Evolutionary conservation across 495 filamentous ascomycete species (phyloP).

Genomic region (Aspergillus affinis): DNA sequence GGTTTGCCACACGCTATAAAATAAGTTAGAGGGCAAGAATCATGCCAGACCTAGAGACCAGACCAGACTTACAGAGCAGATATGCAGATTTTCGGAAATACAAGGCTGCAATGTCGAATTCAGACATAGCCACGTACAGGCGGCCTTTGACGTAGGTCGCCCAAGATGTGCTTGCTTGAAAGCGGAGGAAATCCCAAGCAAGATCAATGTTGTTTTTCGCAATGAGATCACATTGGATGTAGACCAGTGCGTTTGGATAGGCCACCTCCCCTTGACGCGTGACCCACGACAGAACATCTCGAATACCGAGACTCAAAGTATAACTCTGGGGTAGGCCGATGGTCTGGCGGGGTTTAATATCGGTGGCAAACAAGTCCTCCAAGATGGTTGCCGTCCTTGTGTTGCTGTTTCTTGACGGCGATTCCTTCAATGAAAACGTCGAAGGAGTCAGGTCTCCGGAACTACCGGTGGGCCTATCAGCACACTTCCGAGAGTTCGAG

Average conservation of each 20-base stretch:
- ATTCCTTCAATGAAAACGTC: slow-evolving; percentile 30
- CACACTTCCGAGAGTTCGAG: slow-evolving; percentile 46
- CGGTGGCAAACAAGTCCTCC: slow-evolving; percentile 49
- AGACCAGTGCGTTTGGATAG: slow-evolving; percentile 47
- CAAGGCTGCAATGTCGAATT: slow-evolving; percentile 68
- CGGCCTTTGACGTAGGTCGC: slow-evolving; percentile 85
- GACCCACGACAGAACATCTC: slow-evolving; percentile 51
- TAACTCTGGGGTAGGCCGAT: slow-evolving; percentile 45
- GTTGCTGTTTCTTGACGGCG: slow-evolving; percentile 24
- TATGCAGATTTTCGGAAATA: slow-evolving; percentile 82
- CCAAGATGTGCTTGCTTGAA: slow-evolving; percentile 65
- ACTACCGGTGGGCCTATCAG: slow-evolving; percentile 19
- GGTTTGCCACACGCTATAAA: slow-evolving; percentile 43
- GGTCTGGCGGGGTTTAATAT: slow-evolving; percentile 46
- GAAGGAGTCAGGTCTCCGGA: slow-evolving; percentile 24
- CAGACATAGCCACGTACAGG: slow-evolving; percentile 68
- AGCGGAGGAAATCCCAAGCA: slow-evolving; percentile 72
- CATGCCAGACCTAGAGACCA: not conserved
- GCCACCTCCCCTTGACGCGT: slow-evolving; percentile 45
- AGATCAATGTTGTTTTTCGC: slow-evolving; percentile 68
- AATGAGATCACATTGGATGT: slow-evolving; percentile 70
- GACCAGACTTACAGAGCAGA: slow-evolving; percentile 65
- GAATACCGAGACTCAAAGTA: slow-evolving; percentile 46
- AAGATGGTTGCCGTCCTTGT: slow-evolving; percentile 42
- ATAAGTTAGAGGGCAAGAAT: slow-evolving; percentile 5